A percentile compares a stretch with the other conserved stretches of the same genome.
These are phyloP conservation scores for Cornus kousa DNA, from an alignment of 148 eudicot species.

Conservation along the genomic window DNA sequence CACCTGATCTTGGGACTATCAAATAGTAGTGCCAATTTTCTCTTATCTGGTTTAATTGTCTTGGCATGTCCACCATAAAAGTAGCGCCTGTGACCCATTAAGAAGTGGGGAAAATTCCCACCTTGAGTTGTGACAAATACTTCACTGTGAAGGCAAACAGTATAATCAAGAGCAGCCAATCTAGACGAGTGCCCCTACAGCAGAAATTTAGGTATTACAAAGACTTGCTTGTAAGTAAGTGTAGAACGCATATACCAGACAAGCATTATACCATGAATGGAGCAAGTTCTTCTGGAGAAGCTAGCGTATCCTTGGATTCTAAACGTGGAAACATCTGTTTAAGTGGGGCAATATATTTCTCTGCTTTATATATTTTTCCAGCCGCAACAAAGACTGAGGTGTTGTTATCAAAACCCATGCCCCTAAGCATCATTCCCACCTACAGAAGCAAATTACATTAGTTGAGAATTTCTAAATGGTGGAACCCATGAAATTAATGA, in stretches of 20 bases:
- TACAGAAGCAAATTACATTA: slow-evolving; percentile 18
- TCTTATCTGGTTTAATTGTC: slow-evolving; percentile 86
- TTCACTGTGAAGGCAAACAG: slow-evolving; percentile 93
- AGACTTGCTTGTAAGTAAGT: neutral
- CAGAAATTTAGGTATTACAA: slow-evolving; percentile 1
- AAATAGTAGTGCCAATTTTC: slow-evolving; percentile 77
- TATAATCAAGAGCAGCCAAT: slow-evolving; percentile 96
- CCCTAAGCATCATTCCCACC: slow-evolving; percentile 99
- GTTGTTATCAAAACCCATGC: slow-evolving; percentile 94
- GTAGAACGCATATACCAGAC: neutral
- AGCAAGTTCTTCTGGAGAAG: slow-evolving; percentile 88
- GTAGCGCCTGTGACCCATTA: slow-evolving; percentile 94
- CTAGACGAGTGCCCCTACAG: slow-evolving; percentile 89
- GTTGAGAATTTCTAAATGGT: neutral
- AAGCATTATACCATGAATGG: slow-evolving; percentile 60
- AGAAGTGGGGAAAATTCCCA: slow-evolving; percentile 95
- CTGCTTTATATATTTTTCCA: slow-evolving; percentile 85
- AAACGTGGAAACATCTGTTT: slow-evolving; percentile 76
- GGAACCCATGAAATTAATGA: neutral
- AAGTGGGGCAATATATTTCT: slow-evolving; percentile 91
- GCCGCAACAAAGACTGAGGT: slow-evolving; percentile 88
- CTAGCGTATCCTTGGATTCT: slow-evolving; percentile 80
- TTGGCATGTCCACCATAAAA: slow-evolving; percentile 87
- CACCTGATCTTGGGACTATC: slow-evolving; percentile 90
- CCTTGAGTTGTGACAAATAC: slow-evolving; percentile 97